Conservation (phyloP, 2,329 filamentous ascomycete genomes). For the Trichoderma koningii region DNA sequence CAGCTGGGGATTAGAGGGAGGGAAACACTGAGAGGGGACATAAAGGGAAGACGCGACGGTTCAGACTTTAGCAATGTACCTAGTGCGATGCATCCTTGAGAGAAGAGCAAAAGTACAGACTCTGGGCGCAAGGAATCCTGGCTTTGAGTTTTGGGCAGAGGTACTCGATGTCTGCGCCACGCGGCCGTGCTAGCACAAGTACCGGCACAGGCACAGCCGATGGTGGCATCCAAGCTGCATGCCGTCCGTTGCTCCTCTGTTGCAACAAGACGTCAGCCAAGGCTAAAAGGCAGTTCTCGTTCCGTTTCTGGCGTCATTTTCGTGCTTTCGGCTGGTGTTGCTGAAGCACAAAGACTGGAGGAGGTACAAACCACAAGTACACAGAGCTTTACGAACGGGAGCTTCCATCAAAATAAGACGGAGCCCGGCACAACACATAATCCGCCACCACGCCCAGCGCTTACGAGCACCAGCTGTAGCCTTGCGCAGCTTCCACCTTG, state of each 20-base stretch:
- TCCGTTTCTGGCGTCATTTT: too few species aligned
- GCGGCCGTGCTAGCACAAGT: too few species aligned
- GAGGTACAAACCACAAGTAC: too few species aligned
- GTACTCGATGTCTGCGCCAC: too few species aligned
- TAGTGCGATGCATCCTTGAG: background rate
- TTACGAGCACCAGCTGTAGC: constrained; percentile 43
- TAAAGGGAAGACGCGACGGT: background rate
- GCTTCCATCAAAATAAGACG: background rate
- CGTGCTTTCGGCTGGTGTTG: too few species aligned
- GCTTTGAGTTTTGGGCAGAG: too few species aligned
- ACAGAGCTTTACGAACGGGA: too few species aligned
- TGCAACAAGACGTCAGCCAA: constrained; percentile 13
- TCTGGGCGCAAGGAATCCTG: background rate
- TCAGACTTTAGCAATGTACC: too few species aligned
- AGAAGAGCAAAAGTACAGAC: background rate
- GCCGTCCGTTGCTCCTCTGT: background rate
- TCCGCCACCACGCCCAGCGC: constrained; percentile 27
- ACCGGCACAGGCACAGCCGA: too few species aligned
- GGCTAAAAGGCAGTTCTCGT: constrained; percentile 4
- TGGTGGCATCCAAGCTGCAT: constrained; percentile 13
- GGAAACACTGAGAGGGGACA: too few species aligned
- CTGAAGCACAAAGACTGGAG: too few species aligned
- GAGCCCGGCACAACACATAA: constrained; percentile 15
- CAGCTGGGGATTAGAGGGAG: background rate
- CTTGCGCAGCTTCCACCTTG: constrained; percentile 41